These are phyloP conservation scores for Linum tenue DNA, from an alignment of 345 rosid species.

Conservation along the genomic window DNA sequence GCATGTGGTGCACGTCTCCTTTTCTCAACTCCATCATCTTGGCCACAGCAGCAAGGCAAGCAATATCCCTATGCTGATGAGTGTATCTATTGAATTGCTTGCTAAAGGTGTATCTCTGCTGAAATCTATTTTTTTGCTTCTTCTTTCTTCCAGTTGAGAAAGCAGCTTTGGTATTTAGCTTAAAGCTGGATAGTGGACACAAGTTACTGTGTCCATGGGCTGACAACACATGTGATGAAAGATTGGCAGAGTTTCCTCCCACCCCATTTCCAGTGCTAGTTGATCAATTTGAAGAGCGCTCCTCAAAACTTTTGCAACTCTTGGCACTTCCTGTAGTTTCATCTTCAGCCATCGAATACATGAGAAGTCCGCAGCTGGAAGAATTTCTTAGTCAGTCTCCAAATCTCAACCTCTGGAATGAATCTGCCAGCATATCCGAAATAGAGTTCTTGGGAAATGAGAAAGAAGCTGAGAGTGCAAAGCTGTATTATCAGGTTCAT, in stretches of 20 bases:
- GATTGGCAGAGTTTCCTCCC: constrained; percentile 80
- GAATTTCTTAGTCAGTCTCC: constrained; percentile 53
- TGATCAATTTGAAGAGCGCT: constrained; percentile 51
- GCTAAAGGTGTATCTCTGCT: constrained; percentile 11
- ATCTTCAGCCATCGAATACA: constrained; percentile 52
- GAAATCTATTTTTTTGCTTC: constrained; percentile 9
- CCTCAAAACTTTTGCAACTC: constrained; percentile 44
- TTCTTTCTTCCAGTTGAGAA: constrained; percentile 58
- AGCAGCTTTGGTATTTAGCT: constrained; percentile 79
- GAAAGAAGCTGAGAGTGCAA: constrained; percentile 30
- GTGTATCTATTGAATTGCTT: not conserved
- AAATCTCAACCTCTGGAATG: constrained; percentile 26
- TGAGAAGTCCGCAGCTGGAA: constrained; percentile 57
- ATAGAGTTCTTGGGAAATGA: constrained; percentile 30
- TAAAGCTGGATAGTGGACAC: constrained; percentile 81
- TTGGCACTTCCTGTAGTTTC: constrained; percentile 65
- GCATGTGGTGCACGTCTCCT: constrained; percentile 79
- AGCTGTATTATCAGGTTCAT: constrained; percentile 63
- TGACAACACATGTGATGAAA: constrained; percentile 72
- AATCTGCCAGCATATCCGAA: constrained; percentile 19
- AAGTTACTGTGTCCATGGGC: constrained; percentile 77
- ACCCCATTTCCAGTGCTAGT: constrained; percentile 53
- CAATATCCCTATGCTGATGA: constrained; percentile 8
- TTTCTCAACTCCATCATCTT: constrained; percentile 73
- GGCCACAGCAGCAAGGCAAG: constrained; percentile 79